Base-by-base conservation (phyloP, 2,329 filamentous ascomycete species). In the Periconia macrospinosa region DNA sequence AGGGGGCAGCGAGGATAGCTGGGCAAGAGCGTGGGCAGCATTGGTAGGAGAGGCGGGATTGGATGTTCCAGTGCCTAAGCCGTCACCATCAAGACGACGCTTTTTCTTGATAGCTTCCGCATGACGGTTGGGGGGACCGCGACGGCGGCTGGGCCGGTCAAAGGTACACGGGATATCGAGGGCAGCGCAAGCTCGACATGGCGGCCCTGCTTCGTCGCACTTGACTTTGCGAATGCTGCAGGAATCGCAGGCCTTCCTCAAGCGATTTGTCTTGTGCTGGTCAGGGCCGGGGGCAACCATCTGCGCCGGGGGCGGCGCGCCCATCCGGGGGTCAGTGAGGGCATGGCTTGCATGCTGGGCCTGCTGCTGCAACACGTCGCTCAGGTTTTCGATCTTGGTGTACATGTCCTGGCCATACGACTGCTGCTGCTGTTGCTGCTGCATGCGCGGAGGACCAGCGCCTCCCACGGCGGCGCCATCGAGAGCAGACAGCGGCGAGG, bases 111-210 rank as follows among this genome's bases (percentile, higher is more conserved):
- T 81, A 18, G 83, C 83, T 74, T 88, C 86, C 17, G 85, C 85
- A 74, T 87, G 85, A 58, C 82, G 76, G 63, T 88, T 89, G 30
- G 86, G 85, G 35, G 86, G 86, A 6, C 86, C 86, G 64, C 86
- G 78, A 54, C 86, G 79, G 53, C 83, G 79, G 66, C 82, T 86
- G 23, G 85, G 85, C 57, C 86, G 78, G 45, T 86, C 79, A 67
- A 86, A 88, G 53, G 86, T 88, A 68, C 86, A 89, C 23, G 84
- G 84, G 46, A 88, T 87, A 57, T 87, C 84, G 58, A 88, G 77
- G 49, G 82, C 81, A 41, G 83, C 78, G 71, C 86, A 89, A 45
- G 85, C 85, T 66, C 82, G 78, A 74, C 86, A 89, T 45, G 86
- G 86, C 27, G 84, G 84, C n/a, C 85, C 85, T 41, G 79, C 79